Conservation (phyloP, 2,329 filamentous ascomycete species). For the Biscogniauxia marginata region DNA sequence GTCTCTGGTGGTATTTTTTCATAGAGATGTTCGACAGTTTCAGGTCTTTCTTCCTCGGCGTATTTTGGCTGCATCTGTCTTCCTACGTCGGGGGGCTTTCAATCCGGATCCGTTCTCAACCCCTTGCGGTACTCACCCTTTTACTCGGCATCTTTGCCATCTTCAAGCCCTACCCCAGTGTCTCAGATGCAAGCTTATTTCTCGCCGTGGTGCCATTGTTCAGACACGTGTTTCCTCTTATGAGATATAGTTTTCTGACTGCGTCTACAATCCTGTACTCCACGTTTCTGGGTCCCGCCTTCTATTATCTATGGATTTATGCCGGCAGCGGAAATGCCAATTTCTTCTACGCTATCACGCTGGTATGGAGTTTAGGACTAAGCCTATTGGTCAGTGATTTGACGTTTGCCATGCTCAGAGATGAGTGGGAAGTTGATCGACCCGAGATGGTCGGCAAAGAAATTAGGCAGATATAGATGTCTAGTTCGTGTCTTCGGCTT, state of each 20-base stretch:
- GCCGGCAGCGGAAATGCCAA: slow-evolving; percentile 97
- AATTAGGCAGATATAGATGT: slow-evolving; percentile 71
- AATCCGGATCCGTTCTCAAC: slow-evolving; percentile 79
- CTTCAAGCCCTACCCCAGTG: slow-evolving; percentile 95
- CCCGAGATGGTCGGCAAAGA: slow-evolving; percentile 90
- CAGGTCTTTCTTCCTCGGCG: slow-evolving; percentile 91
- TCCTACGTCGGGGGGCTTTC: slow-evolving; percentile 86
- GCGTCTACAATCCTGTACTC: slow-evolving; percentile 83
- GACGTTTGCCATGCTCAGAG: slow-evolving; percentile 82
- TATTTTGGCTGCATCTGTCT: slow-evolving; percentile 95
- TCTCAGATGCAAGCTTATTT: slow-evolving; percentile 85
- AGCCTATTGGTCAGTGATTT: slow-evolving; percentile 85
- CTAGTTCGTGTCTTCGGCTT: too few species aligned
- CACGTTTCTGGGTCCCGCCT: slow-evolving; percentile 85
- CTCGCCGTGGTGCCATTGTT: slow-evolving; percentile 81
- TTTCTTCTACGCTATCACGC: slow-evolving; percentile 98
- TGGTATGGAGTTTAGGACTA: slow-evolving; percentile 94
- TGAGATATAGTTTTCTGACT: slow-evolving; percentile 90
- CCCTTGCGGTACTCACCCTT: slow-evolving; percentile 80
- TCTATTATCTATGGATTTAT: slow-evolving; percentile 98
- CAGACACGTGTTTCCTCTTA: slow-evolving; percentile 87
- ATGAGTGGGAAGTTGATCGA: slow-evolving; percentile 90
- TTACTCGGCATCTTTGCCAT: slow-evolving; percentile 87
- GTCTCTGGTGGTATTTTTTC: slow-evolving; percentile 99
- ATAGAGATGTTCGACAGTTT: slow-evolving; percentile 99